Conservation (phyloP, 495 filamentous ascomycete genomes). For the Penicillium lagena region DNA sequence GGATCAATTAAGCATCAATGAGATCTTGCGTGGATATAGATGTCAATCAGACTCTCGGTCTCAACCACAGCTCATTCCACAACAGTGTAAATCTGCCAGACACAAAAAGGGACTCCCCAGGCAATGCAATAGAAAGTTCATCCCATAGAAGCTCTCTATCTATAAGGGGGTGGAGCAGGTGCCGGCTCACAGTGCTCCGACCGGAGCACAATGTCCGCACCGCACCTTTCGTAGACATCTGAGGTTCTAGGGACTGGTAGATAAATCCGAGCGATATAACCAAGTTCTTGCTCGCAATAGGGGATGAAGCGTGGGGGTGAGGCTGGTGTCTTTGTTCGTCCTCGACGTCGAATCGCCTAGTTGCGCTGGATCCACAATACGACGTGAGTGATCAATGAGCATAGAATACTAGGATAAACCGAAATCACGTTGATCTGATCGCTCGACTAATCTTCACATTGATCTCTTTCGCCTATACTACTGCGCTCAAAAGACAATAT, state of each 20-base stretch:
- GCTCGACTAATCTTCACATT: too few relatives aligned
- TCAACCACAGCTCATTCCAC: background rate
- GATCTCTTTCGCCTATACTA: too few relatives aligned
- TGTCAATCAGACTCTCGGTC: background rate
- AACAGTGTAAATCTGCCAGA: too few relatives aligned
- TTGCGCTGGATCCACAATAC: too few relatives aligned
- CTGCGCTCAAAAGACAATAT: too few relatives aligned
- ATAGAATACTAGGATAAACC: too few relatives aligned
- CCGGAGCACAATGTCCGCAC: conserved; percentile 2
- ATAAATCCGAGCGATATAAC: too few relatives aligned
- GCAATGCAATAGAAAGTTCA: too few relatives aligned
- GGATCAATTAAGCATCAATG: background rate
- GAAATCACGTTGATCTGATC: too few relatives aligned
- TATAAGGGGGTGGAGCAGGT: conserved; percentile 11
- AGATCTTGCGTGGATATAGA: background rate
- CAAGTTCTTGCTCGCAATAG: too few relatives aligned
- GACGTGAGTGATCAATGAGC: too few relatives aligned
- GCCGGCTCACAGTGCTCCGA: conserved; percentile 31
- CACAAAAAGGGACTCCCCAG: too few relatives aligned
- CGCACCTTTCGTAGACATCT: conserved; percentile 11
- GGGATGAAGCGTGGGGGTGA: background rate
- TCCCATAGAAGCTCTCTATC: conserved; percentile 4
- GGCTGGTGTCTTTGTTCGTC: conserved; percentile 4
- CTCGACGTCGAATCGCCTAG: background rate
- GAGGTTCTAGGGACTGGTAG: background rate